phyloP scores from a whole-genome alignment of 208 protist genomes.

The Zelonia costaricensis region DNA sequence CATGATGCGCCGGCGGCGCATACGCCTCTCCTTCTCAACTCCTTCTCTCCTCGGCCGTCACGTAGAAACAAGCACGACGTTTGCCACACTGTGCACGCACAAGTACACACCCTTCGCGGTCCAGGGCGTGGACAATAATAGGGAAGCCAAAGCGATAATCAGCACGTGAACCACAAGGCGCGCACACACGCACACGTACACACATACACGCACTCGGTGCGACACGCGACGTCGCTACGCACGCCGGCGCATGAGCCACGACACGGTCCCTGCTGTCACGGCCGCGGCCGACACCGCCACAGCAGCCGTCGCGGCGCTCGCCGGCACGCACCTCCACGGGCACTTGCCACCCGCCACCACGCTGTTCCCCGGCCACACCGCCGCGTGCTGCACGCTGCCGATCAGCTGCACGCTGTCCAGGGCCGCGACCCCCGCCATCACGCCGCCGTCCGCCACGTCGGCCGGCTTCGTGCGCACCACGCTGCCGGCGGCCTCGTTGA shows the following conservation, averaged over 20 bases:
- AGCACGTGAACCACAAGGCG: background rate
- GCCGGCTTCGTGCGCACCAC: conserved; percentile 92
- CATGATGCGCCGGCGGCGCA: too few relatives aligned
- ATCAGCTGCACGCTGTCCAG: conserved; percentile 78
- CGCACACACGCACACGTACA: background rate
- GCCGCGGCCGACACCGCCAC: background rate
- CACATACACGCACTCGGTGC: background rate
- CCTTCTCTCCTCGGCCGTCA: too few relatives aligned
- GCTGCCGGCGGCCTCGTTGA: conserved; percentile 84
- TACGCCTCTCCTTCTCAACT: too few relatives aligned
- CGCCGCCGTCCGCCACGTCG: conserved; percentile 91
- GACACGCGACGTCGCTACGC: background rate
- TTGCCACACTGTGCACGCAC: too few relatives aligned
- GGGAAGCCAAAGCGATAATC: too few relatives aligned
- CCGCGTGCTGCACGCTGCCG: background rate
- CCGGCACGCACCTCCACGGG: background rate
- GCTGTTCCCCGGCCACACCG: background rate
- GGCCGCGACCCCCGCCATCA: conserved; percentile 93
- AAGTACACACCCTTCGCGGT: too few relatives aligned
- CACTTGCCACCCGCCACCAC: background rate
- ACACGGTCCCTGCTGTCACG: background rate
- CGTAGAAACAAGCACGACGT: too few relatives aligned
- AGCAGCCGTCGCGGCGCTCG: background rate
- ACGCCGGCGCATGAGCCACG: conserved; percentile 2
- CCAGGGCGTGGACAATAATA: too few relatives aligned